Evolutionary conservation across 1,284 basidiomycete genomes (phyloP).

Genomic region (Ustilago hordei): DNA sequence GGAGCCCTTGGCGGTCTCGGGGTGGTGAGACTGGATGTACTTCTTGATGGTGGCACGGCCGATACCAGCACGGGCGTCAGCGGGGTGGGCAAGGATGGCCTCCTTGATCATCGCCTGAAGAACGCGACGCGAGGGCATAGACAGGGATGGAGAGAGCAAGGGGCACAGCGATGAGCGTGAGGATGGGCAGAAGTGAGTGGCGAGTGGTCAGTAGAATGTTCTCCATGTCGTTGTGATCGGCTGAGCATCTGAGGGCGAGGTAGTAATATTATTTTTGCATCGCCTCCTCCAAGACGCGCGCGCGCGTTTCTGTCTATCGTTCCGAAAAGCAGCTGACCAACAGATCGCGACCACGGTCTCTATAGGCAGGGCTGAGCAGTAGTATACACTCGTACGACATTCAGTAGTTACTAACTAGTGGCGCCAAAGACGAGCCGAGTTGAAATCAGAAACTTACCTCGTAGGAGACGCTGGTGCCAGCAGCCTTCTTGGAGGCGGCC

Average conservation of each 20-base stretch:
- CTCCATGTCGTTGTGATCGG: neutral
- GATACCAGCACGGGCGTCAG: conserved; percentile 84
- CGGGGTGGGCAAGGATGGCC: conserved; percentile 80
- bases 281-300: conserved; percentile 19
- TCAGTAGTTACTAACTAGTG: neutral
- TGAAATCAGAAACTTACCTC: conserved; percentile 41
- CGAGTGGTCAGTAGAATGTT: conserved; percentile 21
- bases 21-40: conserved; percentile 72
- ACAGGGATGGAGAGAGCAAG: neutral
- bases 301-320: conserved; percentile 39
- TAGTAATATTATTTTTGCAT: conserved; percentile 20
- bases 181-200: neutral
- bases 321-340: conserved; percentile 19
- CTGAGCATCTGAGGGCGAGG: conserved; percentile 19
- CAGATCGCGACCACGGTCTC: conserved; percentile 13
- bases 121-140: conserved; percentile 37
- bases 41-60: conserved; percentile 94
- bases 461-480: conserved; percentile 53
- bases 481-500: conserved; percentile 59
- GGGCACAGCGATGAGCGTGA: conserved; percentile 9
- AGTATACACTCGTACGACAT: conserved; percentile 18
- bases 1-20: conserved; percentile 55
- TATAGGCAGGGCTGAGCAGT: neutral
- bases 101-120: conserved; percentile 73
- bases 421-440: neutral